Evolutionary conservation across 495 filamentous ascomycete species (phyloP), one percentile per base, ranked within the genome.

Genomic region (Neurospora sp.): DNA sequence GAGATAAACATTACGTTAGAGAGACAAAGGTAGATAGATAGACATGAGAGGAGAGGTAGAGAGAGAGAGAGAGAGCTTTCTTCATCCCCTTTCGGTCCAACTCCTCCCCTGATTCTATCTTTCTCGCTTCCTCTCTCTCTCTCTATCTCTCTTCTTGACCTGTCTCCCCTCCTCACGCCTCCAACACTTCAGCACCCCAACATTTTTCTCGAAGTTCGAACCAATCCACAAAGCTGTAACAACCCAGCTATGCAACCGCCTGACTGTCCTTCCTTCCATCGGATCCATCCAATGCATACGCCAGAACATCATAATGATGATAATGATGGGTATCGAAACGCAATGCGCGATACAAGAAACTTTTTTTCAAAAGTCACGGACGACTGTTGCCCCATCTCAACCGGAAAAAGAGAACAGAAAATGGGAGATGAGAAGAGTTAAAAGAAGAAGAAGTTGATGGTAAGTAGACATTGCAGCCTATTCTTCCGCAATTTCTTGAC

Each of bases 291-390:
- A 61, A 61, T 0, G 53, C 12, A 44, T 20, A 53, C 74, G 69
- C 68, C 61, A 71, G 71, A 71, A 71, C 69, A 17, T 65, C 69
- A 17, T 65, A 76, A 74, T 72, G 53, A 61, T 16, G 53, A 17
- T 61, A 61, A 78, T 76, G 75, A 79, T 78, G 78, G 78, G 78
- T 78, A 77, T 79, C 78, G 75, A 71, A 72, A 73, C 74, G 70
- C 75, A 75, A 41, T 8, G 41, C 53, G 68, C 37, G 42, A 42
- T 12, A 61, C 38, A 65, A 53, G 16, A 68, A 71, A 22, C 45
- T 27, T 69, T 72, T 9, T 68, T 27, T n/a, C n/a, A n/a, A 69
- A 37, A 7, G 22, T 17, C 20, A 27, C 10, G 14, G 61, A 53
- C 45, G 4, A 27, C 9, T 53, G 8, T 6, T 53, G 9, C 44